Conservation (phyloP, 2,329 filamentous ascomycete species). For the Pseudonectria foliicola region DNA sequence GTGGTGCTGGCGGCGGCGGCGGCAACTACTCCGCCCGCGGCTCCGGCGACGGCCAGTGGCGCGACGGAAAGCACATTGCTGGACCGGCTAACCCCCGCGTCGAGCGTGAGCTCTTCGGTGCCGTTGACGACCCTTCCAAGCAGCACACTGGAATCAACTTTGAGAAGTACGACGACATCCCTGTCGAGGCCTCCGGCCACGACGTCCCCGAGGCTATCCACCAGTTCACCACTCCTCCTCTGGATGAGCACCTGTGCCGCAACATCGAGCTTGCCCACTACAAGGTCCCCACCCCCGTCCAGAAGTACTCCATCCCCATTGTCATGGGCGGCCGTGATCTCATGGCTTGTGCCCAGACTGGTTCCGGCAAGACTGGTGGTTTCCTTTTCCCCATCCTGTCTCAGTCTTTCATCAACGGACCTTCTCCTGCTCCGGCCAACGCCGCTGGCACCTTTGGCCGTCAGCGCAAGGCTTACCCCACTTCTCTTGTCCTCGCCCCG, state of each 20-base stretch:
- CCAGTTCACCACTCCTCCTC: constrained; percentile 85
- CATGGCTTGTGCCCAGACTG: constrained; percentile 99
- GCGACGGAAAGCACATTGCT: constrained; percentile 91
- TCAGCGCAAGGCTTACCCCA: constrained; percentile 96
- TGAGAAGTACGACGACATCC: constrained; percentile 99
- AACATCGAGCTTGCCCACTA: constrained; percentile 95
- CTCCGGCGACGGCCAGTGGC: constrained; percentile 93
- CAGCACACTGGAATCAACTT: constrained; percentile 99
- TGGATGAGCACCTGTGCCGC: constrained; percentile 85
- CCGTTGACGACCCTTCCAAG: constrained; percentile 85
- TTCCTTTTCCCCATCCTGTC: constrained; percentile 98
- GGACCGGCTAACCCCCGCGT: constrained; percentile 81
- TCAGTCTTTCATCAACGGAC: constrained; percentile 90
- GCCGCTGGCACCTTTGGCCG: constrained; percentile 72
- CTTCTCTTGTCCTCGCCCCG: constrained; percentile 88
- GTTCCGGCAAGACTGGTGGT: constrained; percentile 99
- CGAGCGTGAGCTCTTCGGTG: constrained; percentile 93
- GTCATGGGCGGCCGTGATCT: constrained; percentile 96
- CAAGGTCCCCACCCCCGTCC: constrained; percentile 91
- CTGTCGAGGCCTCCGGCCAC: constrained; percentile 91
- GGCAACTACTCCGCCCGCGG: constrained; percentile 57
- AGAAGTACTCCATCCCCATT: constrained; percentile 99
- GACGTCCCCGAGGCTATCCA: constrained; percentile 89
- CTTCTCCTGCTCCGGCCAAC: constrained; percentile 58
- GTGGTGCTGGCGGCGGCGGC: constrained; percentile 56